Conservation (phyloP, 495 filamentous ascomycete species). For the Ramalina peruviana region DNA sequence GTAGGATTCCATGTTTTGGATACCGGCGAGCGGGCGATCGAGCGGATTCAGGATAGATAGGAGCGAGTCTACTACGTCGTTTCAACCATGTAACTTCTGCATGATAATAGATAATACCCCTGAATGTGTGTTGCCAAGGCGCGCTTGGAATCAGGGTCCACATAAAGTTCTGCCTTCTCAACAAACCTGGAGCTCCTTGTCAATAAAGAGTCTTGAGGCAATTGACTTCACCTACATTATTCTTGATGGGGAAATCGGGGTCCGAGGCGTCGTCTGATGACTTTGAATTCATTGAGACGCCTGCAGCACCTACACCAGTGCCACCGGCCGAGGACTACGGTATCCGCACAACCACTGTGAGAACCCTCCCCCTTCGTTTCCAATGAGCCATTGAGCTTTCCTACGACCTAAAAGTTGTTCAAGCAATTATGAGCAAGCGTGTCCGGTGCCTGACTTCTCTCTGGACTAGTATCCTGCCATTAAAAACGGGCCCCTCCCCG, state of each 20-base stretch:
- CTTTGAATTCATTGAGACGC: slow-evolving; percentile 56
- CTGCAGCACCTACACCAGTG: slow-evolving; percentile 35
- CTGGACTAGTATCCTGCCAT: slow-evolving; percentile 40
- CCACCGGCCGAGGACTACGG: slow-evolving; percentile 37
- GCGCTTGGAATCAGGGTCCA: too few species aligned
- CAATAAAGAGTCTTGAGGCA: too few species aligned
- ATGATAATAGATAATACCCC: too few species aligned
- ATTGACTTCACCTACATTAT: background rate
- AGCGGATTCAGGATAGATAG: too few species aligned
- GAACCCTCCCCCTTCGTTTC: slow-evolving; percentile 3
- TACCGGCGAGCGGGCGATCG: too few species aligned
- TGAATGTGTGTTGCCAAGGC: too few species aligned
- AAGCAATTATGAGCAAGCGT: background rate
- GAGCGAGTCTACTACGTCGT: too few species aligned
- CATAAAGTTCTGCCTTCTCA: too few species aligned
- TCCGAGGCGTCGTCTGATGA: slow-evolving; percentile 42
- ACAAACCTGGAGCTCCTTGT: too few species aligned
- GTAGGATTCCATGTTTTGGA: too few species aligned
- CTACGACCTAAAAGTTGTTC: background rate
- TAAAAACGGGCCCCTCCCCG: slow-evolving; percentile 49
- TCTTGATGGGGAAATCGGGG: slow-evolving; percentile 30
- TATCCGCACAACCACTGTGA: slow-evolving; percentile 44
- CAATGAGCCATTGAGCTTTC: background rate
- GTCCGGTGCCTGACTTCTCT: background rate
- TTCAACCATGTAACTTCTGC: too few species aligned